Conservation (phyloP, 1,139 yeast genomes). For the Groenewaldozyma auringiensis region DNA sequence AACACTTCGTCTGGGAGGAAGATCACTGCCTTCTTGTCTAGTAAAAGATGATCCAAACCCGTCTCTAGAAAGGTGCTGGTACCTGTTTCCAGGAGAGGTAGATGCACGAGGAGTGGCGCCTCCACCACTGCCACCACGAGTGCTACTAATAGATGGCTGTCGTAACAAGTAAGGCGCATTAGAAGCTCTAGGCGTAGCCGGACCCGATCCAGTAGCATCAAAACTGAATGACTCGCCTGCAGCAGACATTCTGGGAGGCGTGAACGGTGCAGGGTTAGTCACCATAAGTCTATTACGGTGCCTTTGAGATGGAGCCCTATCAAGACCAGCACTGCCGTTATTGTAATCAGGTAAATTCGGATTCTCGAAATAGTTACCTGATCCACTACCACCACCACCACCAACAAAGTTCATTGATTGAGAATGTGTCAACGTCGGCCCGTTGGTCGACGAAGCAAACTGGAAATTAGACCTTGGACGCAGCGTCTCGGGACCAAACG, state of each 20-base stretch:
- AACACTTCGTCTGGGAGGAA: constrained; percentile 31
- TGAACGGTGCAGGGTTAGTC: background rate
- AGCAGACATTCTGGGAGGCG: background rate
- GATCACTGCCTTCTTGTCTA: constrained; percentile 18
- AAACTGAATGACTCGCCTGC: background rate
- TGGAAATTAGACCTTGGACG: background rate
- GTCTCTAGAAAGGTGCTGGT: background rate
- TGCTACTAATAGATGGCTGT: background rate
- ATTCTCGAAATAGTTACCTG: background rate
- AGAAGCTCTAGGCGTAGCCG: background rate
- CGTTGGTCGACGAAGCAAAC: background rate
- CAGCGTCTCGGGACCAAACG: background rate
- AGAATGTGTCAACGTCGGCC: background rate
- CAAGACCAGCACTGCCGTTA: too few relatives aligned
- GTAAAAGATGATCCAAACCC: background rate
- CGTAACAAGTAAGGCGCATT: background rate
- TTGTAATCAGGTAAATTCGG: too few relatives aligned
- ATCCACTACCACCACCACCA: background rate
- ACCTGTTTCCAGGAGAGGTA: background rate
- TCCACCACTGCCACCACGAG: background rate
- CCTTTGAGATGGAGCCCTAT: too few relatives aligned
- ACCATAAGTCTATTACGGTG: background rate
- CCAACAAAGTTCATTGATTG: constrained; percentile 1
- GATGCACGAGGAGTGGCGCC: background rate
- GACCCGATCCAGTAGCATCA: background rate